Conservation (phyloP, 306 rosid species). For the Acacia crassicarpa region DNA sequence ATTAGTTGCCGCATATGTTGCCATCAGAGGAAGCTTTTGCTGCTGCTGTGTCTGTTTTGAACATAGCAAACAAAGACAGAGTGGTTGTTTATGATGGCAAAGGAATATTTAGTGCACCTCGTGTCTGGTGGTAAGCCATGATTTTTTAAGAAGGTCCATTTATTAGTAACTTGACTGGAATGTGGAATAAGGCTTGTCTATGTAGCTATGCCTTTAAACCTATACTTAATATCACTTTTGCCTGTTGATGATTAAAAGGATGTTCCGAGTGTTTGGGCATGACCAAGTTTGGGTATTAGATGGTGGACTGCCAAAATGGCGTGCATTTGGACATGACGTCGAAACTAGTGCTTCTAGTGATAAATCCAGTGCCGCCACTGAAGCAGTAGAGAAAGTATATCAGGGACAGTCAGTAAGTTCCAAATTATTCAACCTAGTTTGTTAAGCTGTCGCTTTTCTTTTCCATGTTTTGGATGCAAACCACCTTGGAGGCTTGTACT, state of each 20-base stretch:
- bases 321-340: slow-evolving; percentile 64
- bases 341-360: slow-evolving; percentile 68
- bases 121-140: slow-evolving; percentile 75
- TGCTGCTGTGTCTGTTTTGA: slow-evolving; percentile 66
- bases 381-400: slow-evolving; percentile 64
- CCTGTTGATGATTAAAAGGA: slow-evolving; percentile 40
- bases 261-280: slow-evolving; percentile 73
- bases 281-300: slow-evolving; percentile 73
- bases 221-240: slow-evolving; percentile 4
- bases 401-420: slow-evolving; percentile 61
- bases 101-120: slow-evolving; percentile 75
- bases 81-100: slow-evolving; percentile 75
- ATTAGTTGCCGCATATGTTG: slow-evolving; percentile 75
- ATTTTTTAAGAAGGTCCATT: neutral
- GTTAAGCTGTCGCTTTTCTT: neutral
- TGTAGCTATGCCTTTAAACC: neutral
- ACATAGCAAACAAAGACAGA: slow-evolving; percentile 54
- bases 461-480: neutral
- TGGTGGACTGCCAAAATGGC: slow-evolving; percentile 76
- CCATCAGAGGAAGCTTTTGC: slow-evolving; percentile 78
- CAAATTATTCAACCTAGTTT: neutral
- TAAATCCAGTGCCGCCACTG: slow-evolving; percentile 73
- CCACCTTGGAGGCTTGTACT: neutral
- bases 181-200: neutral
- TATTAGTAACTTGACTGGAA: neutral